A percentile compares a stretch with the other conserved stretches of the same genome.
These are phyloP conservation scores for Cyclostephanos tholiformis DNA, from an alignment of 108 stramenopile species.

Conservation along the genomic window DNA sequence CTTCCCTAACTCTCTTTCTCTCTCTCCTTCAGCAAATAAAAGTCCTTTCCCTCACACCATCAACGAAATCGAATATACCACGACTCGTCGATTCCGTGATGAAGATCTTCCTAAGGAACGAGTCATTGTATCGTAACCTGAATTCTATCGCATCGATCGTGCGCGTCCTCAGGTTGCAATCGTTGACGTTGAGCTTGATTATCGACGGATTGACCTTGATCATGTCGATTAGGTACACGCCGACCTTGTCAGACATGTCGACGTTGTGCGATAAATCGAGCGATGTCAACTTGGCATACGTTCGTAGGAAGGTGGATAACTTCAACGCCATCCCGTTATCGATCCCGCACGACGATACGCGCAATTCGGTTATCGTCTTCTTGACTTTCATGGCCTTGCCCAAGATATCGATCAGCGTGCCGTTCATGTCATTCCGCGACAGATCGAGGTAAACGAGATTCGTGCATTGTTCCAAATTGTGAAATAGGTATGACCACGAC, in stretches of 20 bases:
- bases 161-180: background rate
- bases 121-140: constrained; percentile 12
- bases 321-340: constrained; percentile 1
- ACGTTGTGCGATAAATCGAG: constrained; percentile 6
- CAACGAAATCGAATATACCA: background rate
- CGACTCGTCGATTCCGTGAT: background rate
- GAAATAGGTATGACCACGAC: constrained; percentile 6
- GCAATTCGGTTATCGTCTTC: constrained; percentile 1
- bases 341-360: constrained; percentile 2
- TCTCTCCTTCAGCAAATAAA: no score
- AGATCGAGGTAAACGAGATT: constrained; percentile 4
- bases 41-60: background rate
- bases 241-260: constrained; percentile 3
- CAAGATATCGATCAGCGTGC: background rate
- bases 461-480: background rate
- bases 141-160: constrained; percentile 2
- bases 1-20: no score
- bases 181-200: background rate
- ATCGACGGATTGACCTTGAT: background rate
- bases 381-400: background rate
- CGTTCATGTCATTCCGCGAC: constrained; percentile 5
- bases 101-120: constrained; percentile 9
- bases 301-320: background rate
- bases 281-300: background rate
- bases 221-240: background rate